Evolutionary conservation across 352 stramenopile genomes (phyloP), one percentile per base, ranked within the genome.

Genomic region (Globisporangium canariense): DNA sequence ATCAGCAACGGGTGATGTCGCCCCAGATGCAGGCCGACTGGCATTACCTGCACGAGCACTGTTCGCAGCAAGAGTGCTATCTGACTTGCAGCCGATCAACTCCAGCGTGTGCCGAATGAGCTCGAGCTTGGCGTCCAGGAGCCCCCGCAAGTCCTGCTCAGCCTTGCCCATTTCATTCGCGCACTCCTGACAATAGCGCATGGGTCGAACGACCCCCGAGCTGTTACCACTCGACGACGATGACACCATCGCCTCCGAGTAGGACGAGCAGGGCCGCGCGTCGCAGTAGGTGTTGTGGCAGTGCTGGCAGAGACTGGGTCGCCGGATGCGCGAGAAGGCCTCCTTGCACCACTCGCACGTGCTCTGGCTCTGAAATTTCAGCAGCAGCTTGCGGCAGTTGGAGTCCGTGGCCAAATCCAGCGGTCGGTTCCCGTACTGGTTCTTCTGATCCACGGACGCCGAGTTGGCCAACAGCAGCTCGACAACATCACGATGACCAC

Each of bases 261-360:
- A 79, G 8, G 71, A 89, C 16, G 83, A 90, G 62, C 83, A 93
- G 40, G 86, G 79, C n/a, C 85, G 90, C 20, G 79, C 77, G 64
- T 93, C 82, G 51, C 84, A 93, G 62, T 88, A 91, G 41, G 93
- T 76, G 53, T 88, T 90, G 61, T 86, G 76, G 67, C 86, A 93
- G 58, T 91, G 82, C 66, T 93, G 86, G 18, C 86, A 94, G 36
- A 94, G 64, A 54, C 81, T 93, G 30, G 79, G 72, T 32, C 82
- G 77, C 9, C 82, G 80, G 10, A 88, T 71, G n/a, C 74, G 75
- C 28, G 61, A 81, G 72, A 94, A 94, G 14, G 62, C 57, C 64
- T 93, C 86, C 62, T 92, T 91, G 52, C 86, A 94, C 77, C 79
- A 87, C 56, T 92, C 83, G 57, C 86, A 94, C 8, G 51, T 60